These are phyloP conservation scores for Eucalyptus pauciflora DNA, from an alignment of 345 rosid species.

Conservation along the genomic window DNA sequence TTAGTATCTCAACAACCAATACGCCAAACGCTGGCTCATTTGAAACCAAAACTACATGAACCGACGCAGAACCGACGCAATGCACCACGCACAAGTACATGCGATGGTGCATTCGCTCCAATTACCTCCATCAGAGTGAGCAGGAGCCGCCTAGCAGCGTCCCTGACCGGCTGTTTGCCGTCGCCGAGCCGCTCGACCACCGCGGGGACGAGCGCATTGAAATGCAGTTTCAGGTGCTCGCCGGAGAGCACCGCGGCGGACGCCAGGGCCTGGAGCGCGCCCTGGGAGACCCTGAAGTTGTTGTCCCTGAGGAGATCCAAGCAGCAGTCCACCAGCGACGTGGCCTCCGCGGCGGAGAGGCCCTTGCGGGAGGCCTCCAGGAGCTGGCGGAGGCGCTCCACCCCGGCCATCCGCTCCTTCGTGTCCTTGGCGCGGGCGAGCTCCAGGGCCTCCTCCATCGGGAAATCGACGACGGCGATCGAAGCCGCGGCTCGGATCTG, in stretches of 20 bases:
- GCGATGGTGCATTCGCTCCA: neutral
- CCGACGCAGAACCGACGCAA: neutral
- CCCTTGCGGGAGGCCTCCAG: conserved; percentile 83
- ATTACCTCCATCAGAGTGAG: conserved; percentile 98
- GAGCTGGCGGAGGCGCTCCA: conserved; percentile 80
- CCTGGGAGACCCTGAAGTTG: conserved; percentile 88
- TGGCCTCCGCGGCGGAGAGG: conserved; percentile 61
- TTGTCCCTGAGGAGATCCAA: conserved; percentile 95
- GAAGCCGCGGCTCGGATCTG: conserved; percentile 40
- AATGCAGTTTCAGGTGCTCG: conserved; percentile 85
- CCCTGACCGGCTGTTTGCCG: conserved; percentile 86
- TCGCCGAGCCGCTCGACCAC: conserved; percentile 91
- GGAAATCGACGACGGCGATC: conserved; percentile 15
- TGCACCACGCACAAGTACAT: neutral
- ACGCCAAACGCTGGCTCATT: neutral
- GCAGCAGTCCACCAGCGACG: conserved; percentile 84
- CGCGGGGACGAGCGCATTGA: conserved; percentile 89
- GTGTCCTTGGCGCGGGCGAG: conserved; percentile 98
- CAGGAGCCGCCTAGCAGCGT: conserved; percentile 86
- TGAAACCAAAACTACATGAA: neutral
- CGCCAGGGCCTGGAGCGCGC: conserved; percentile 91
- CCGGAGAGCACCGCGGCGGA: conserved; percentile 97
- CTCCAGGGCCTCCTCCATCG: conserved; percentile 96
- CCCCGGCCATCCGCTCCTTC: conserved; percentile 99
- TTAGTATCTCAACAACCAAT: neutral